Conservation (phyloP, 78 protist genomes). For the Dictyostelium capitatum region DNA sequence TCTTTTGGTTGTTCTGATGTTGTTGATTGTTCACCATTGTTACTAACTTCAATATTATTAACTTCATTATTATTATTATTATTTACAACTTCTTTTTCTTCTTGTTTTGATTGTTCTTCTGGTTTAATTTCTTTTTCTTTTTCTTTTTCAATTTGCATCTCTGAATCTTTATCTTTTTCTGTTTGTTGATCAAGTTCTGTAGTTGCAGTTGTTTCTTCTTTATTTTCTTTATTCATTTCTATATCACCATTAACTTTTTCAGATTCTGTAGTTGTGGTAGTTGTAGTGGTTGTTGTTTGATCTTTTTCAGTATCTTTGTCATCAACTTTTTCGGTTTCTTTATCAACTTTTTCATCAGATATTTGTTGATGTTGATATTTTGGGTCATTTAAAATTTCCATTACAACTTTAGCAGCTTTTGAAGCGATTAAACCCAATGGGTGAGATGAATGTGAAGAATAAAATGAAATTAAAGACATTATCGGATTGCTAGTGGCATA, state of each 20-base stretch:
- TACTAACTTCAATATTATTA: neutral
- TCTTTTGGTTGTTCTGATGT: slow-evolving; percentile 3
- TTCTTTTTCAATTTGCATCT: neutral
- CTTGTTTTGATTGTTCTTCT: neutral
- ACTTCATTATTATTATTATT: neutral
- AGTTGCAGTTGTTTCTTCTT: neutral
- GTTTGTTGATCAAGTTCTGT: neutral
- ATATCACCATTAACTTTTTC: too few species aligned
- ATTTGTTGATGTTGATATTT: slow-evolving; percentile 26
- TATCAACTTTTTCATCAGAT: neutral
- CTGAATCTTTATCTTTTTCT: neutral
- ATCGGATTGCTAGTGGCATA: slow-evolving; percentile 16
- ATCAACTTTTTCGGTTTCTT: neutral
- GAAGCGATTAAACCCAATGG: slow-evolving; percentile 22
- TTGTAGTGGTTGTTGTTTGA: neutral
- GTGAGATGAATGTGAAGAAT: neutral
- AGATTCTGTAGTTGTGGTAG: neutral
- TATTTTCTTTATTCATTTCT: too few species aligned
- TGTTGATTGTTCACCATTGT: neutral
- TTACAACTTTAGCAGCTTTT: slow-evolving; percentile 51
- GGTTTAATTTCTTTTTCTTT: neutral
- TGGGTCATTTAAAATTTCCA: slow-evolving; percentile 27
- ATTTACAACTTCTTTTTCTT: neutral
- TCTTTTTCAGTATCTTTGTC: neutral
- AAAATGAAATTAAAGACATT: slow-evolving; percentile 31